Conservation (phyloP, 306 rosid genomes). For the Castanea crenata region DNA sequence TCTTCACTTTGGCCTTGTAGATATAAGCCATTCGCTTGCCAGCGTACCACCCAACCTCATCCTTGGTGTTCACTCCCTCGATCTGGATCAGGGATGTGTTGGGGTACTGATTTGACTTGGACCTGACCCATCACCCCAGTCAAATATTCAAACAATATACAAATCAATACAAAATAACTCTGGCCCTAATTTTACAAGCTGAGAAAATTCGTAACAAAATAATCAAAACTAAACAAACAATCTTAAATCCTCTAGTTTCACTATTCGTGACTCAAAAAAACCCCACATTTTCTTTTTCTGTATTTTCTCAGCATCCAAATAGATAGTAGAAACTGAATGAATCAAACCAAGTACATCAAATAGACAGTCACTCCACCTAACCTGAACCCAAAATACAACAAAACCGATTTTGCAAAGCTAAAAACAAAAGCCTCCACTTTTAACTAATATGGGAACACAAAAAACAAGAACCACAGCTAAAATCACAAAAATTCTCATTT, state of each 20-base stretch:
- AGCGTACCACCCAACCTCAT: constrained; percentile 82
- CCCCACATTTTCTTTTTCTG: not conserved
- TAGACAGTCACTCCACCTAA: not conserved
- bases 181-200: not conserved
- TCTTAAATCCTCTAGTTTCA: not conserved
- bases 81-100: constrained; percentile 78
- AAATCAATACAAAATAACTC: not conserved
- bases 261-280: not conserved
- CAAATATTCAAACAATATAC: not conserved
- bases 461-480: not conserved
- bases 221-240: not conserved
- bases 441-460: not conserved
- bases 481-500: not conserved
- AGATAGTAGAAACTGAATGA: not conserved
- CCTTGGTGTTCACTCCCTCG: constrained; percentile 94
- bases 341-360: not conserved
- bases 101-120: constrained; percentile 92
- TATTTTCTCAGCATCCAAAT: not conserved
- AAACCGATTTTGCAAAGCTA: not conserved
- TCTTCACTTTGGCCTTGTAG: constrained; percentile 93
- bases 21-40: constrained; percentile 88
- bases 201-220: not conserved
- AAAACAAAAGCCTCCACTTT: not conserved
- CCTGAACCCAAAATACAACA: not conserved
- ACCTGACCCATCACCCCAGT: constrained; percentile 40